Conservation (phyloP, 371 early-diverging fungal genomes). For the Zychaea mexicana region DNA sequence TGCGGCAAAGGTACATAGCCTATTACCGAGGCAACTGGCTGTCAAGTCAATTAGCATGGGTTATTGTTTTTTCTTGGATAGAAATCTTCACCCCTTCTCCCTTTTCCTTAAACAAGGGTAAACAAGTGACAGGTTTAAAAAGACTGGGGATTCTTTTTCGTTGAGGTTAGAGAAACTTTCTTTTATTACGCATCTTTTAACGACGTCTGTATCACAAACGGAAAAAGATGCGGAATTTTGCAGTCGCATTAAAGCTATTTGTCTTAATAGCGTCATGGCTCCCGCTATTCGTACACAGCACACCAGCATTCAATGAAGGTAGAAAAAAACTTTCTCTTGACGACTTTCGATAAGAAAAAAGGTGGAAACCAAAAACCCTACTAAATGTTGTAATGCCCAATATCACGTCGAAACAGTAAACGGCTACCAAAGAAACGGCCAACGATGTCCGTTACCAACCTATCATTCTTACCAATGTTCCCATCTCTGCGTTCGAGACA, state of each 20-base stretch:
- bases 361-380: background rate
- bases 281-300: background rate
- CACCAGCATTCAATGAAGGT: constrained; percentile 2
- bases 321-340: background rate
- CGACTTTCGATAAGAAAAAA: background rate
- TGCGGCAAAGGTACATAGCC: too few species aligned
- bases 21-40: too few species aligned
- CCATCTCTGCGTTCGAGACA: constrained; percentile 51
- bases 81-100: too few species aligned
- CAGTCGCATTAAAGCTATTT: background rate
- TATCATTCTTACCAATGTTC: constrained; percentile 48
- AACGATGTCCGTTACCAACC: constrained; percentile 43
- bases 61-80: too few species aligned
- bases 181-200: background rate
- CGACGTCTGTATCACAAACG: background rate
- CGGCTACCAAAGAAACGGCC: constrained; percentile 40
- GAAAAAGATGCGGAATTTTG: background rate
- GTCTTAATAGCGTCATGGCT: background rate
- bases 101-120: too few species aligned
- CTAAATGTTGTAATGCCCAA: background rate
- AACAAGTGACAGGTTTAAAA: too few species aligned
- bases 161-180: too few species aligned
- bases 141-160: too few species aligned
- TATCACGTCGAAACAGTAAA: constrained; percentile 42
- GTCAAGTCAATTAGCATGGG: too few species aligned